These are phyloP conservation scores for Trichaptum fuscoviolaceum DNA, from an alignment of 768 basidiomycete genomes.

Conservation along the genomic window DNA sequence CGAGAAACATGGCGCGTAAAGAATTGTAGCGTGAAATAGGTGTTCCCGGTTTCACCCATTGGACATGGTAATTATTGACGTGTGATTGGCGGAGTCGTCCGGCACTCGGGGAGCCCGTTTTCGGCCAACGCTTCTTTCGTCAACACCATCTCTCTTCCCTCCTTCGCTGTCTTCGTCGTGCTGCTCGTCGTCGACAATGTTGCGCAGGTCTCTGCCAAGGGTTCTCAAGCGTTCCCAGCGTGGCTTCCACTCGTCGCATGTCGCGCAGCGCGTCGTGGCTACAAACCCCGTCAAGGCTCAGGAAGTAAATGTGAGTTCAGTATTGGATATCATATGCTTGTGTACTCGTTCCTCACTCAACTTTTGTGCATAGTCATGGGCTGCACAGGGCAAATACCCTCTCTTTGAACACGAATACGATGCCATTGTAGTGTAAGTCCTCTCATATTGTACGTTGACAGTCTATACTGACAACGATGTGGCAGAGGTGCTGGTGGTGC, in stretches of 20 bases:
- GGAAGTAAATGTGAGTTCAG: constrained; percentile 64
- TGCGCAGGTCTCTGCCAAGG: constrained; percentile 59
- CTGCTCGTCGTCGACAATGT: constrained; percentile 34
- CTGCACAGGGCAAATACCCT: constrained; percentile 80
- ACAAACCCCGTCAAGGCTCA: constrained; percentile 76
- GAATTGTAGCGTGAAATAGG: neutral
- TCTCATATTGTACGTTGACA: constrained; percentile 5
- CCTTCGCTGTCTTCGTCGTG: constrained; percentile 7
- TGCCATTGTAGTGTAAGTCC: constrained; percentile 91
- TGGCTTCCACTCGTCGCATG: constrained; percentile 61
- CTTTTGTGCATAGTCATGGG: constrained; percentile 50
- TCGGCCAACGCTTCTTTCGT: neutral
- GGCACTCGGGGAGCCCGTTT: neutral
- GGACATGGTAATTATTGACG: constrained; percentile 8
- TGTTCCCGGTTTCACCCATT: neutral
- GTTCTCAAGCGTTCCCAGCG: constrained; percentile 45
- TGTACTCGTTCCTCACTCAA: constrained; percentile 3
- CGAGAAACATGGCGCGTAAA: neutral
- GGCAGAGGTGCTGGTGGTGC: constrained; percentile 94
- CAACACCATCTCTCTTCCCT: neutral
- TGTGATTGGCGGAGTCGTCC: constrained; percentile 14
- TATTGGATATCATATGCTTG: constrained; percentile 7
- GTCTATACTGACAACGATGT: constrained; percentile 13
- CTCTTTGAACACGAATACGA: constrained; percentile 99
- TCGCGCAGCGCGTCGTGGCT: constrained; percentile 55